phyloP scores from a whole-genome alignment of 169 alveolate species.

The Eimeria tenella region DNA sequence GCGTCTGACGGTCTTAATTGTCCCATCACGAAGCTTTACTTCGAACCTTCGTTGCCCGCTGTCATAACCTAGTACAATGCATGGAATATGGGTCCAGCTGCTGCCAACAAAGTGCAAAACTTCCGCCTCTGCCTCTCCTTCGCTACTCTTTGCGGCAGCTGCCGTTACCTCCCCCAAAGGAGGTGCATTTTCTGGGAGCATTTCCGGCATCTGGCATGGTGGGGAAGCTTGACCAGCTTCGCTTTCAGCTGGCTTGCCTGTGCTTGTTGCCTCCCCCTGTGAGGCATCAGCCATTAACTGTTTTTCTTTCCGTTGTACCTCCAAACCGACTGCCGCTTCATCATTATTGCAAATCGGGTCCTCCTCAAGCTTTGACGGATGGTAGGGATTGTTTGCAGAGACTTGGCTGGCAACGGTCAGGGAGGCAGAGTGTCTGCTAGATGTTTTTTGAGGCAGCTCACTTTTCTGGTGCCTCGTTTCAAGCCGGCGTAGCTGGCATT shows the following conservation, averaged over 20 bases:
- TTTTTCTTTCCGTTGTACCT: background rate
- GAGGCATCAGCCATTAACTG: background rate
- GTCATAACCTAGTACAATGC: conserved; percentile 41
- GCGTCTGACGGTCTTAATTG: conserved; percentile 59
- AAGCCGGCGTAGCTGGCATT: conserved; percentile 50
- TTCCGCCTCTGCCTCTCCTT: conserved; percentile 66
- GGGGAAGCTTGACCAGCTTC: background rate
- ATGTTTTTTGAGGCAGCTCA: background rate
- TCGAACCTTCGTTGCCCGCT: conserved; percentile 12
- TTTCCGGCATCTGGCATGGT: background rate
- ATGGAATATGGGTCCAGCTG: conserved; percentile 62
- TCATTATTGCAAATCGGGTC: background rate
- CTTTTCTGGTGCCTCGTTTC: background rate
- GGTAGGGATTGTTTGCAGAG: background rate
- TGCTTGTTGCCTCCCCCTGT: background rate
- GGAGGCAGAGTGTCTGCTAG: background rate
- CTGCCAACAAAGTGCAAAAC: conserved; percentile 70
- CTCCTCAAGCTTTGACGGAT: background rate
- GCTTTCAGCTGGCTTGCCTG: background rate
- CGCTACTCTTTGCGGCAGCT: background rate
- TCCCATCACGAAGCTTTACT: conserved; percentile 68
- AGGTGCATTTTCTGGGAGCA: background rate
- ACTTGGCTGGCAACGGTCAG: background rate
- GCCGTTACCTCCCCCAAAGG: background rate
- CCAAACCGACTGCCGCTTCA: background rate